phyloP scores from a whole-genome alignment of 305 asterid genomes.

The Solanum hybrid region DNA sequence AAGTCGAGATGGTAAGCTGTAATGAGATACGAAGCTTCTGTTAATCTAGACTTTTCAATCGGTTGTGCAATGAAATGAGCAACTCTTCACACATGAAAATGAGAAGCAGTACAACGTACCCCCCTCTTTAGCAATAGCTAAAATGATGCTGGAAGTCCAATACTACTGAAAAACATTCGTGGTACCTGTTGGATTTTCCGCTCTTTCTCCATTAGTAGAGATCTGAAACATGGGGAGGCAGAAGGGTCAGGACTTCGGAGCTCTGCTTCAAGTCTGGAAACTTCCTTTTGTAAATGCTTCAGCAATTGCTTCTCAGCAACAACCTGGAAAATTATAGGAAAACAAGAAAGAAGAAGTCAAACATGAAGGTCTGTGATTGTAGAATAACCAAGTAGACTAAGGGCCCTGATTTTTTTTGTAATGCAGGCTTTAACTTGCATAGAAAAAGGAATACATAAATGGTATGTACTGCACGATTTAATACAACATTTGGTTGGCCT shows the following conservation, averaged over 20 bases:
- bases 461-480: not conserved
- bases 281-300: conserved; percentile 77
- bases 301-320: conserved; percentile 69
- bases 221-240: conserved; percentile 44
- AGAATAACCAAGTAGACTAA: not conserved
- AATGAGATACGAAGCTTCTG: not conserved
- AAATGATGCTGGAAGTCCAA: not conserved
- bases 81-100: not conserved
- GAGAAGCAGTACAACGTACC: not conserved
- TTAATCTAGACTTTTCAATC: not conserved
- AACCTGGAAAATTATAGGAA: conserved; percentile 30
- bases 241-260: conserved; percentile 69
- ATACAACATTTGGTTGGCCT: not conserved
- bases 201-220: conserved; percentile 74
- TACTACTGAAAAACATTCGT: not conserved
- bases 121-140: not conserved
- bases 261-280: conserved; percentile 92
- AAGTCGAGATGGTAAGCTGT: not conserved
- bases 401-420: not conserved
- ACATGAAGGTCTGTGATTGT: not conserved
- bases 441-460: not conserved
- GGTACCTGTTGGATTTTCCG: conserved; percentile 74
- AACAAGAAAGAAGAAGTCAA: not conserved
- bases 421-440: not conserved
- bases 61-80: not conserved